A percentile compares a stretch with the other conserved stretches of the same genome.
Evolutionary conservation across 768 basidiomycete genomes (phyloP).

Genomic region (Cyclocybe cylindracea): DNA sequence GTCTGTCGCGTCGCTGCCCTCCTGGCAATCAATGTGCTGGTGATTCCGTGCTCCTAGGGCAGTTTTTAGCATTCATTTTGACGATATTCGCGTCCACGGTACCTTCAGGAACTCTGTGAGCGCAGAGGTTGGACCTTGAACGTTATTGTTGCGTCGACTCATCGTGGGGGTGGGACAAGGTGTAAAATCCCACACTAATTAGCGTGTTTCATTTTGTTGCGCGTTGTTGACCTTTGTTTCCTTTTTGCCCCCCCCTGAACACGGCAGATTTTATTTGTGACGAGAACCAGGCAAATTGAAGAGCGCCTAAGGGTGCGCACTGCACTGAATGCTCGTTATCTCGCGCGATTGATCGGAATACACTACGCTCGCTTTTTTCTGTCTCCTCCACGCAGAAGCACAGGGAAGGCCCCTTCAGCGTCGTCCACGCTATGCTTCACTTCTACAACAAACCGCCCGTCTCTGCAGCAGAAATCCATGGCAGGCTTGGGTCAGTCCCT

Average conservation of each 20-base stretch:
- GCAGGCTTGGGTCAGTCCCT: constrained; percentile 7
- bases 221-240: too few species aligned
- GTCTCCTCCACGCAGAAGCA: too few species aligned
- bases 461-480: constrained; percentile 9
- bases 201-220: too few species aligned
- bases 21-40: constrained; percentile 45
- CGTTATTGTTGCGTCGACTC: constrained; percentile 42
- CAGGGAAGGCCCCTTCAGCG: too few species aligned
- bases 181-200: too few species aligned
- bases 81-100: constrained; percentile 10
- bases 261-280: too few species aligned
- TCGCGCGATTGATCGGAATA: too few species aligned
- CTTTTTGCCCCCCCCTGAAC: too few species aligned
- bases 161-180: neutral
- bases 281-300: too few species aligned
- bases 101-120: constrained; percentile 82
- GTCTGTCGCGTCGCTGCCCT: constrained; percentile 31
- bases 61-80: neutral
- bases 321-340: too few species aligned
- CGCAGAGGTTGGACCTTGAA: constrained; percentile 82
- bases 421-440: neutral
- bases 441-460: constrained; percentile 8
- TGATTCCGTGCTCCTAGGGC: constrained; percentile 47
- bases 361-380: too few species aligned
- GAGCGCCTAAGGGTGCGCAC: too few species aligned